A percentile compares a stretch with the other conserved stretches of the same genome.
Conservation (phyloP, 495 filamentous ascomycete genomes). For the Aspergillus sclerotiicarbonarius region DNA sequence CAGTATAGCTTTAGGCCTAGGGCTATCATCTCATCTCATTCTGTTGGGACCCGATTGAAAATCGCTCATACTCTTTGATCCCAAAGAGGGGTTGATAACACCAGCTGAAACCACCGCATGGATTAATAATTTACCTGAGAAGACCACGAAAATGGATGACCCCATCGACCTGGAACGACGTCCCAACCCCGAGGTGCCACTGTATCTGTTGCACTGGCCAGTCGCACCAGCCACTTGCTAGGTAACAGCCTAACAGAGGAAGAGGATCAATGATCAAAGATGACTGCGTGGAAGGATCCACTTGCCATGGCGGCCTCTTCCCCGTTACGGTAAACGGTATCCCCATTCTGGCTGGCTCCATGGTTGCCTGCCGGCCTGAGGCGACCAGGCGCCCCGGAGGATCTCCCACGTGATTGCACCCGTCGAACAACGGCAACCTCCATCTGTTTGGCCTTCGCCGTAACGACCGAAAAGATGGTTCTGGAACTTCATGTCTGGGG, state of each 20-base stretch:
- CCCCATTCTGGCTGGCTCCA: too few relatives aligned
- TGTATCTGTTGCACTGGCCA: constrained; percentile 1
- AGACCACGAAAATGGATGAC: background rate
- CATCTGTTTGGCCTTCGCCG: background rate
- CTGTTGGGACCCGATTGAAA: background rate
- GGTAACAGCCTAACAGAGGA: too few relatives aligned
- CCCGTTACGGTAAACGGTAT: too few relatives aligned
- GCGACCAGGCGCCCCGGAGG: background rate
- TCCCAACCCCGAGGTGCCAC: background rate
- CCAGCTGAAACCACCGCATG: background rate
- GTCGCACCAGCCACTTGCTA: background rate
- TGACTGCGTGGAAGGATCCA: too few relatives aligned
- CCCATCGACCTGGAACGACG: background rate
- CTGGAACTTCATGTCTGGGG: constrained; percentile 91
- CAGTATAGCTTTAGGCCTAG: background rate
- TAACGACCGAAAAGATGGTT: constrained; percentile 41
- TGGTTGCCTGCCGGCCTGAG: background rate
- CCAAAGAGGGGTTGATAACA: background rate
- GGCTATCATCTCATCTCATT: background rate
- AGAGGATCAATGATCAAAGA: background rate
- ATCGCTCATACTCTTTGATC: background rate
- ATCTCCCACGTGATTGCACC: background rate
- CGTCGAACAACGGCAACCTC: background rate
- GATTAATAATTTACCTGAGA: background rate
- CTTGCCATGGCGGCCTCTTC: too few relatives aligned